Evolutionary conservation across 768 basidiomycete species (phyloP), one percentile per base, ranked within the genome.

Genomic region (Leccinum uliginosum): DNA sequence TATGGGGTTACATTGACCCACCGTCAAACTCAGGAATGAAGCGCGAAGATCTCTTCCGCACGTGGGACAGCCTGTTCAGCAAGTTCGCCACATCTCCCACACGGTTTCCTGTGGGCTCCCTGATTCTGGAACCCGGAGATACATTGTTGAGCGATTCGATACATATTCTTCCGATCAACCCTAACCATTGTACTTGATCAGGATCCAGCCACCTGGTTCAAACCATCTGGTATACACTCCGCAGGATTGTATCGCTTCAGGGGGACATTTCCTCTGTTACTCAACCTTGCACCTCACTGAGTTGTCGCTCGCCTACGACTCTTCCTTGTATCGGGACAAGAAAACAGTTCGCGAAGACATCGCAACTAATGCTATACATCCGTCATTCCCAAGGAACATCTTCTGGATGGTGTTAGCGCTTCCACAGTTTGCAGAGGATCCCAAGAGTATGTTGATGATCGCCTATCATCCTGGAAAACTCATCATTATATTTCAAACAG

Each of bases 141-240:
- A 35, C 34, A 35, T 15, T 35, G 34, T 35, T 35, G 15, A 35
- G 34, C 15, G 4, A 6, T 14, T 15, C 14, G 6, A 14, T 14
- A 15, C 6, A 2, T 35, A 6, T 14, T 35, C 34, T 35, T 14
- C 1, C 1, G 12, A 14, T 35, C 15, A 15, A 27, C 8, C 8
- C 14, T 35, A 35, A 35, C 34, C 12, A 27, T 27, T 27, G 11
- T 32, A 32, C 8, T 5, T 9, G 30, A 17, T 29, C 8, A 60
- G 56, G 6, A 60, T 60, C 2, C 56, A 57, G 21, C 53, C 56
- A 0, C 56, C 53, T 0, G 53, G 56, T 0, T 0, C 1, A 0
- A 60, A 54, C 4, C 56, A 57, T 6, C 27, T 57, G 23, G 56
- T 57, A 0, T 57, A 57, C 11, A 51, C 53, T 0, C 45, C 50